A percentile compares a stretch with the other conserved stretches of the same genome.
Conservation (phyloP, 176 grass and related monocot species). For the Aegilops longissima region DNA sequence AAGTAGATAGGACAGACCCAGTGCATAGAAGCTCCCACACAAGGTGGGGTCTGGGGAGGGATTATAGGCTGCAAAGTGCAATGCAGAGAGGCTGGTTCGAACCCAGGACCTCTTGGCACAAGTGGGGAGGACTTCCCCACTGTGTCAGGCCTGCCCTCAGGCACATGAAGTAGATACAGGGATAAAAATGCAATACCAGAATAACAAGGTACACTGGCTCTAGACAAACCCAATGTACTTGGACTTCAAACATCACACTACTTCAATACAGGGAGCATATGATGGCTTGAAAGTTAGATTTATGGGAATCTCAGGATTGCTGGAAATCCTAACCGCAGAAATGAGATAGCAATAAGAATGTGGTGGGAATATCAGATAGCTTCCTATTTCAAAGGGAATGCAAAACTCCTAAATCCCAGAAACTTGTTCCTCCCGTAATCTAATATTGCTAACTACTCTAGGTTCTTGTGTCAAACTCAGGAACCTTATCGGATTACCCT, state of each 20-base stretch:
- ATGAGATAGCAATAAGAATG: not conserved
- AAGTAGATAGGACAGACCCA: not conserved
- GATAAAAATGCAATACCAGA: not conserved
- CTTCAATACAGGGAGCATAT: not conserved
- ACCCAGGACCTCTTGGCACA: too few relatives aligned
- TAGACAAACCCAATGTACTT: constrained; percentile 8
- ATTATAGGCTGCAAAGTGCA: too few relatives aligned
- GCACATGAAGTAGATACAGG: not conserved
- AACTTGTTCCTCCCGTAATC: not conserved
- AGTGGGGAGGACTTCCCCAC: too few relatives aligned
- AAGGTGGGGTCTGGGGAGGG: too few relatives aligned
- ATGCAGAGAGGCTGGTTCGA: too few relatives aligned
- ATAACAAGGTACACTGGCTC: not conserved
- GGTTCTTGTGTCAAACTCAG: not conserved
- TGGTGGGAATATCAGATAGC: not conserved
- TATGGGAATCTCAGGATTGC: not conserved
- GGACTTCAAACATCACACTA: not conserved
- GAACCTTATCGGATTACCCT: not conserved
- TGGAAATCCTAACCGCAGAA: not conserved
- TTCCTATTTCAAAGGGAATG: not conserved
- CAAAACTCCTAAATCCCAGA: not conserved
- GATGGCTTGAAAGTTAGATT: not conserved
- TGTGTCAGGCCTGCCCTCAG: not conserved
- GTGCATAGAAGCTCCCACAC: too few relatives aligned
- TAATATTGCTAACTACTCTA: not conserved